A percentile compares a stretch with the other conserved stretches of the same genome.
phyloP scores from a whole-genome alignment of 352 stramenopile genomes.

The Phytophthora sojae region DNA sequence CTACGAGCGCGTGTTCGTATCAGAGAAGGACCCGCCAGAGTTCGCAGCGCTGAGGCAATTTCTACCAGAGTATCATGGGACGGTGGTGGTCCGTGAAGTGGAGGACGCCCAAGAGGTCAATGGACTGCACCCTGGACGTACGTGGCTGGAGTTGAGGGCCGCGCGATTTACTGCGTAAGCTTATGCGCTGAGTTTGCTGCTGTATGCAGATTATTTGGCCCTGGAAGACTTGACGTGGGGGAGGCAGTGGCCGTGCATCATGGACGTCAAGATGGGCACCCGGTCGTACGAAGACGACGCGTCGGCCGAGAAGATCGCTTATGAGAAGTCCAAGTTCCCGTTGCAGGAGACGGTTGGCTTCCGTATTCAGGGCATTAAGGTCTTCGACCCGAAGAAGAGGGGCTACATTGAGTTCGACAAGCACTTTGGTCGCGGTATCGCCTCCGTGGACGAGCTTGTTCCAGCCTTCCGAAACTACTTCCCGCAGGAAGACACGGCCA shows the following conservation, averaged over 20 bases:
- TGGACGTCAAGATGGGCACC: conserved; percentile 97
- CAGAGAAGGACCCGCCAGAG: conserved; percentile 20
- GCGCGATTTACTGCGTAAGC: background rate
- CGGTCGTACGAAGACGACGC: conserved; percentile 94
- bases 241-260: conserved; percentile 90
- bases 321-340: conserved; percentile 94
- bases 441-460: conserved; percentile 60
- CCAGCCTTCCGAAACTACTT: conserved; percentile 88
- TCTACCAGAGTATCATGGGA: conserved; percentile 72
- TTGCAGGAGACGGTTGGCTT: conserved; percentile 93
- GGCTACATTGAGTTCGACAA: conserved; percentile 90
- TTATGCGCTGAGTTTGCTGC: background rate
- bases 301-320: conserved; percentile 87
- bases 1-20: conserved; percentile 71
- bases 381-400: conserved; percentile 64
- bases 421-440: conserved; percentile 80
- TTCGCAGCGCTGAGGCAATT: conserved; percentile 50
- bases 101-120: conserved; percentile 18
- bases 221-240: conserved; percentile 91
- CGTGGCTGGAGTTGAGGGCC: conserved; percentile 6
- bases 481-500: conserved; percentile 32
- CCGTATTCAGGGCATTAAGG: conserved; percentile 95
- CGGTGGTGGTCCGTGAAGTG: conserved; percentile 43
- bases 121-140: conserved; percentile 47
- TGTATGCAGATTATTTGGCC: conserved; percentile 79